Base-by-base conservation (phyloP, 345 rosid species). In the Turritis glabra region DNA sequence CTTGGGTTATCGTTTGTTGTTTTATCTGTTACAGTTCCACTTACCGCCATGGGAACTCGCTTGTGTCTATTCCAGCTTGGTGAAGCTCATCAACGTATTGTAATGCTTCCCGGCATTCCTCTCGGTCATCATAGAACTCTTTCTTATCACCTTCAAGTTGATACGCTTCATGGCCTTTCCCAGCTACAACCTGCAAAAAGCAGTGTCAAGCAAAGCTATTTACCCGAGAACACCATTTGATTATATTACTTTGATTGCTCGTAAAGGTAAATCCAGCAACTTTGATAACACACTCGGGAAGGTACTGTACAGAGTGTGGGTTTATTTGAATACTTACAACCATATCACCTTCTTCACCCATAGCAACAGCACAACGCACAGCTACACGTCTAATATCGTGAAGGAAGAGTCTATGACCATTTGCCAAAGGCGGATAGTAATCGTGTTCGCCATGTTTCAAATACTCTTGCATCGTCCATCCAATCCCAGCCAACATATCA, bases 31-130 rank as follows among this genome's bases (percentile, higher is more conserved):
- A 46, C 12, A 5, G 11, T 56, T 63, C 54, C 52, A 83, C 84
- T 82, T 83, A 95, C 99, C 96, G 83, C 99, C 99, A 95, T 22
- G 99, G 97, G 70, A 95, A 88, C 85, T 95, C 99, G 74, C 97
- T 91, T 1, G 97, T 90, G 82, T 90, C 99, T 71, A 95, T 95
- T 80, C 99, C 99, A 58, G 97, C 90, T 86, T 75, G 95, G 78
- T 95, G 99, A 74, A 92, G 97, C 81, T 92, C 97, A 57, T 91
- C 99, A 48, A 90, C 99, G 54, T 86, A 86, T 72, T 91, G 97
- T 83, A 89, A 83, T 79, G 99, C 97, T 82, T 92, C 97, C 54
- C 93, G 81, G 52, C 99, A 90, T 79, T 90, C 97, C 65, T 91
- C 96, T 44, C 97, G 72, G 62, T 95, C 99, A 77, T 91, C 97